These are phyloP conservation scores for Ceratobasidium sp. DNA, from an alignment of 1,284 basidiomycete genomes.

Conservation along the genomic window DNA sequence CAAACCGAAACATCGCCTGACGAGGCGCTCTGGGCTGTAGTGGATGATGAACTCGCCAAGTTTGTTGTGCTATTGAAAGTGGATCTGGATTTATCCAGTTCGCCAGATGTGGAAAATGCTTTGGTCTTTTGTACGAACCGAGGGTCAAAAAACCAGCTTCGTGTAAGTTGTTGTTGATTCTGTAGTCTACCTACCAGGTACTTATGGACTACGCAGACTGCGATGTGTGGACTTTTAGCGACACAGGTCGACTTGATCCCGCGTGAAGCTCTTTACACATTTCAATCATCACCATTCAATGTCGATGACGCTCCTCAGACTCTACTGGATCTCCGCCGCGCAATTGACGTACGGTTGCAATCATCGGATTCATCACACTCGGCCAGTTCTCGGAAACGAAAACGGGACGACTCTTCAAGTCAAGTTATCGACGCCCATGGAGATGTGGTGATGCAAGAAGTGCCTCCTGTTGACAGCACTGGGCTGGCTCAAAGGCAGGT, in stretches of 20 bases:
- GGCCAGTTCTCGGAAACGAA: neutral
- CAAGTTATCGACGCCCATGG: neutral
- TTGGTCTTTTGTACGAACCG: slow-evolving; percentile 13
- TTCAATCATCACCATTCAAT: slow-evolving; percentile 13
- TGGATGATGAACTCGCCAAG: slow-evolving; percentile 32
- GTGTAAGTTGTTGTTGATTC: neutral
- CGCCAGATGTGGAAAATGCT: neutral
- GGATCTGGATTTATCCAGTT: slow-evolving; percentile 5
- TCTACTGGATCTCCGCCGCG: slow-evolving; percentile 16
- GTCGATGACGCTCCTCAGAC: slow-evolving; percentile 3
- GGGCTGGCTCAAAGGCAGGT: neutral
- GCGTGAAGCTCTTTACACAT: slow-evolving; percentile 8
- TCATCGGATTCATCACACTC: neutral
- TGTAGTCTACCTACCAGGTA: slow-evolving; percentile 39
- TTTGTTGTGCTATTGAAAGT: neutral
- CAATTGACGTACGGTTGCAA: slow-evolving; percentile 2
- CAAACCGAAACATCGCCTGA: neutral
- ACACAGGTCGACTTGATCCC: neutral
- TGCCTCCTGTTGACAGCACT: neutral
- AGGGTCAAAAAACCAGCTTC: neutral
- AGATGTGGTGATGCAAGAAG: slow-evolving; percentile 30
- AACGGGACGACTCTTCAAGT: slow-evolving; percentile 8
- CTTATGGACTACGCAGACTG: slow-evolving; percentile 48
- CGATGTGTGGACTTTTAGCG: slow-evolving; percentile 56
- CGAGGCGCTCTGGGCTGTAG: slow-evolving; percentile 25